Conservation (phyloP, 202 grass and related monocot species). For the Eragrostis tef region DNA sequence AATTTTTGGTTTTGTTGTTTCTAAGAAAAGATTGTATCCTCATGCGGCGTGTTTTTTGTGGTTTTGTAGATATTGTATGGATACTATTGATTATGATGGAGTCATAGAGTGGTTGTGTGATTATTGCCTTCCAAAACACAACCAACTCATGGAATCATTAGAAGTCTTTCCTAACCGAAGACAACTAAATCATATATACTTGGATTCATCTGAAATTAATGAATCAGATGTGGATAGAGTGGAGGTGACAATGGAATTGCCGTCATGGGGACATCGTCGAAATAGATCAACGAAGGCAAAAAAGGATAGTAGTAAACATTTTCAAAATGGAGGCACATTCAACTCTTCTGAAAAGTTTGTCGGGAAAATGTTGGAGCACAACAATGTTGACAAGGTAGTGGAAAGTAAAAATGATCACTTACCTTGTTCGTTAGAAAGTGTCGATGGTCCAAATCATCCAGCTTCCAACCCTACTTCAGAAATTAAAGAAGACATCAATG, state of each 20-base stretch:
- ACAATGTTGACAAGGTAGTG: slow-evolving; percentile 28
- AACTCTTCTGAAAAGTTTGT: background rate
- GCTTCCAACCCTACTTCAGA: slow-evolving; percentile 26
- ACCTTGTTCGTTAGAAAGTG: background rate
- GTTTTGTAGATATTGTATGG: slow-evolving; percentile 71
- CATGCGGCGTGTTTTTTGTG: slow-evolving; percentile 31
- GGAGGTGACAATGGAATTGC: background rate
- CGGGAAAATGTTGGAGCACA: background rate
- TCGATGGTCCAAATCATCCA: slow-evolving; percentile 31
- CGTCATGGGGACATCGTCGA: background rate
- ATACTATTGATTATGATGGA: slow-evolving; percentile 26
- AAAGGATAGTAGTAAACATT: slow-evolving; percentile 1
- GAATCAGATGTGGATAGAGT: slow-evolving; percentile 11
- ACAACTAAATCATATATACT: background rate
- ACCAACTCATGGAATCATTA: slow-evolving; percentile 3
- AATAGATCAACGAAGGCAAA: slow-evolving; percentile 7
- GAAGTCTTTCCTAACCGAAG: background rate
- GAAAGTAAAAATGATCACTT: slow-evolving; percentile 17
- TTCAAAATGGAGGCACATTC: slow-evolving; percentile 11
- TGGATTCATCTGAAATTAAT: slow-evolving; percentile 6
- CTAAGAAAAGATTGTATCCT: background rate
- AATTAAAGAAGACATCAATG: slow-evolving; percentile 4
- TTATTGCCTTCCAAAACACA: slow-evolving; percentile 39
- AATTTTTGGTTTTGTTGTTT: background rate
- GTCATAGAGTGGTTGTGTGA: slow-evolving; percentile 53